Base-by-base conservation (phyloP, 495 filamentous ascomycete species). In the Diplogelasinospora grovesii region DNA sequence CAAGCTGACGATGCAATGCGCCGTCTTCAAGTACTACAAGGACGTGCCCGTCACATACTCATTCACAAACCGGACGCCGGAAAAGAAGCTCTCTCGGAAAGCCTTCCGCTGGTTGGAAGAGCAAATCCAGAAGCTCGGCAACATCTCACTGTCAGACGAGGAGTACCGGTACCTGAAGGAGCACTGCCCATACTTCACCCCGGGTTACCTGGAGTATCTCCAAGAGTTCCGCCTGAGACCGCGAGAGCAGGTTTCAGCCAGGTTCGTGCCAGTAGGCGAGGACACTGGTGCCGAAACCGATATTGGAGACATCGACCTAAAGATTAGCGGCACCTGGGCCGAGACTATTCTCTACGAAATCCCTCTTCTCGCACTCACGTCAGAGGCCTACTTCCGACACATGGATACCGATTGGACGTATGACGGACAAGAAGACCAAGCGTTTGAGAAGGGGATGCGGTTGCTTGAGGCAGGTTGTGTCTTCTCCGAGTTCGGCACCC, bases 1-100 rank as follows among this genome's bases (percentile, higher is more conserved):
- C 74, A 98, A 98, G 64, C 63, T 98, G 55, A 98, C 92, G 8
- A 98, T 98, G 92, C 92, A 98, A 79, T 94, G 86, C 57, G 92
- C 89, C 27, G 78, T 97, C 48, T 71, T 95, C 36, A 89, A 86
- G 55, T 89, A 85, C 65, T 96, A 93, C 58, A 79, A 83, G 11
- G 75, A 90, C 50, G 80, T 89, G 37, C 66, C 83, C 25, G 90
- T 96, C 30, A 87, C 84, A 5, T 98, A 97, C 60, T 74, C 79
- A 37, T 93, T 94, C 71, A 95, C 87, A 28, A 98, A 98, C 59
- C 83, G 92, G 14, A 97, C 93, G 10, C 86, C 86, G 9, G 75
- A 95, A 30, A 90, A 95, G 79, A 90, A 89, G 59, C 63, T 98
- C 40, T 90, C 75, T 14, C 75, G 87, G 43, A 74, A 69, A 36